Conservation (phyloP, 345 rosid species). For the Rubroshorea leprosula region DNA sequence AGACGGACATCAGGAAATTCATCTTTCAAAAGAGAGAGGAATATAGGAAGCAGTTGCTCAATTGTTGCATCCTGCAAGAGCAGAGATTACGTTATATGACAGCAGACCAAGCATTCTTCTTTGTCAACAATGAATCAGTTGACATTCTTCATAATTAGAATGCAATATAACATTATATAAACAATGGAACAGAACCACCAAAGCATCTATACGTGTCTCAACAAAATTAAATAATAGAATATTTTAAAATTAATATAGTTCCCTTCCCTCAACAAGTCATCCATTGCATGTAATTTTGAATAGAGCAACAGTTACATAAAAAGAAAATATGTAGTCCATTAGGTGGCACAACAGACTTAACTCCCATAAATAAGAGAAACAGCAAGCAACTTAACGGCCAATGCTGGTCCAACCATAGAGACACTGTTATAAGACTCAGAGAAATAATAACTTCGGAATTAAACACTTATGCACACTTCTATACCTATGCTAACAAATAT, state of each 20-base stretch:
- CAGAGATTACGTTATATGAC: not conserved
- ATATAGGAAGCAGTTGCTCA: constrained; percentile 53
- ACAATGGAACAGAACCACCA: not conserved
- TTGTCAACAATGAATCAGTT: too few relatives aligned
- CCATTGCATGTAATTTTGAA: not conserved
- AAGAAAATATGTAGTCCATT: not conserved
- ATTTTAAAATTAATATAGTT: not conserved
- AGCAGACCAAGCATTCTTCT: too few relatives aligned
- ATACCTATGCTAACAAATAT: not conserved
- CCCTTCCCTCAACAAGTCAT: not conserved
- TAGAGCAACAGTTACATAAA: not conserved
- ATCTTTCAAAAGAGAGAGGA: constrained; percentile 56
- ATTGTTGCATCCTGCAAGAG: constrained; percentile 49
- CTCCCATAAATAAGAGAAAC: not conserved
- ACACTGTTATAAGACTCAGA: not conserved
- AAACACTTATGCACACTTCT: not conserved
- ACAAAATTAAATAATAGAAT: not conserved
- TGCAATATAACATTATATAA: not conserved
- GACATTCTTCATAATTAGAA: not conserved
- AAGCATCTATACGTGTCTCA: not conserved
- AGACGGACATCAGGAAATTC: constrained; percentile 61
- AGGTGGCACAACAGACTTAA: not conserved
- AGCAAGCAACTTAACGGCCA: not conserved
- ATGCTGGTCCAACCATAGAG: not conserved
- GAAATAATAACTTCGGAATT: not conserved